Percentiles rank a stretch among this genome's conserved stretches.
These are phyloP conservation scores for Phytopythium oedochilum DNA, from an alignment of 352 stramenopile genomes.

Conservation along the genomic window DNA sequence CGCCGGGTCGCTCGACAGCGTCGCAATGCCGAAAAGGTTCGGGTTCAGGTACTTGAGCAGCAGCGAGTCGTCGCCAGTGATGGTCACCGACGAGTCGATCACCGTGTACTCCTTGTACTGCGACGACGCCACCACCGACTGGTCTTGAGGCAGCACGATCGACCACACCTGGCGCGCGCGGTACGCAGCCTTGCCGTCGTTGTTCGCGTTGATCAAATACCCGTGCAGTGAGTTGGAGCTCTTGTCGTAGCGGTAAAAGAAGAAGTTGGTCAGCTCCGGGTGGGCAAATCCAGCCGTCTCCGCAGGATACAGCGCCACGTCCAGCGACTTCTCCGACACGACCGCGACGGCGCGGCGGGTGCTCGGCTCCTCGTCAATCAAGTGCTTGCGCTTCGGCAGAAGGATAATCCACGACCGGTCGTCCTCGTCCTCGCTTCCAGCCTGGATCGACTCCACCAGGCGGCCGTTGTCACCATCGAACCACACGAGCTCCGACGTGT, in stretches of 20 bases:
- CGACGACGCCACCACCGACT: constrained; percentile 50
- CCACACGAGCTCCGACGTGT: constrained; percentile 55
- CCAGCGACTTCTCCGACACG: constrained; percentile 37
- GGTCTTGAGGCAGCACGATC: constrained; percentile 54
- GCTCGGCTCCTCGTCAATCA: constrained; percentile 48
- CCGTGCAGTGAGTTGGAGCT: constrained; percentile 40
- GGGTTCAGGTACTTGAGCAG: constrained; percentile 98
- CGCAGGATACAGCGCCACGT: constrained; percentile 55
- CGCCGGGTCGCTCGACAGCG: constrained; percentile 54
- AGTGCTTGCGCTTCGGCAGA: constrained; percentile 67
- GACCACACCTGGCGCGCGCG: constrained; percentile 58
- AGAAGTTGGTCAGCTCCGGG: constrained; percentile 66
- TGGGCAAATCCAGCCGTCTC: constrained; percentile 32
- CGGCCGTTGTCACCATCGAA: constrained; percentile 66
- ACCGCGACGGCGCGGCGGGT: constrained; percentile 58
- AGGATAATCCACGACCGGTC: constrained; percentile 54
- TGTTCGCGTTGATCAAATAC: constrained; percentile 40
- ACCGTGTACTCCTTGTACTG: constrained; percentile 57
- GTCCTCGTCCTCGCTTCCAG: constrained; percentile 7
- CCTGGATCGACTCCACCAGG: constrained; percentile 29
- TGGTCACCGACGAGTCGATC: constrained; percentile 74
- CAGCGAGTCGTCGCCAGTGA: constrained; percentile 94
- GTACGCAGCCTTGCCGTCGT: constrained; percentile 19
- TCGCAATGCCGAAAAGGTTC: constrained; percentile 92
- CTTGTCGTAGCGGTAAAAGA: constrained; percentile 74